phyloP scores from a whole-genome alignment of 192 early-diverging fungal species.

The Pecoramyces ruminantium region DNA sequence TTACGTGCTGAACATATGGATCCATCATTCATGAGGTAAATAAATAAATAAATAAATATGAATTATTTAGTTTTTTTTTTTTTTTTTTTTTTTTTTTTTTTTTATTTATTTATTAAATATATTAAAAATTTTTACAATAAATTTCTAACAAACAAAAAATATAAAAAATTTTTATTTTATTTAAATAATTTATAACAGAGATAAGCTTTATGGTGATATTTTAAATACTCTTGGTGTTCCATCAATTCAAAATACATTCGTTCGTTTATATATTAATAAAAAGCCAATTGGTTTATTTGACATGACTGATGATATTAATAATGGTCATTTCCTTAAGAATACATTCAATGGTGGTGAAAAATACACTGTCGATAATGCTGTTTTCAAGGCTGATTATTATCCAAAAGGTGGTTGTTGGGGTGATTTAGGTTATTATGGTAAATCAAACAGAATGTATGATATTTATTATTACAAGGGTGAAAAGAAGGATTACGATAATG shows the following conservation, averaged over 20 bases:
- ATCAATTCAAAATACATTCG: neutral
- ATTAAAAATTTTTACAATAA: too few species aligned
- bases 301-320: neutral
- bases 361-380: neutral
- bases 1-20: too few species aligned
- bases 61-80: too few species aligned
- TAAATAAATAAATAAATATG: too few species aligned
- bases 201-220: neutral
- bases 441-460: neutral
- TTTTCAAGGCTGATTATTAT: neutral
- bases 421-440: neutral
- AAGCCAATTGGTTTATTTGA: neutral
- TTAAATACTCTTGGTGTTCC: neutral
- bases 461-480: neutral
- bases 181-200: too few species aligned
- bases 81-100: too few species aligned
- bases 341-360: neutral
- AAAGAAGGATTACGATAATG: neutral
- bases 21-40: too few species aligned
- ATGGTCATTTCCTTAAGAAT: neutral
- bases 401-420: neutral
- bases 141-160: too few species aligned
- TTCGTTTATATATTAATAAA: neutral
- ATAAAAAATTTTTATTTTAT: too few species aligned
- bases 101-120: too few species aligned